Percentiles rank a stretch among this genome's conserved stretches.
Evolutionary conservation across 1,139 yeast species (phyloP).

Genomic region (Lizanozyma gosingica): DNA sequence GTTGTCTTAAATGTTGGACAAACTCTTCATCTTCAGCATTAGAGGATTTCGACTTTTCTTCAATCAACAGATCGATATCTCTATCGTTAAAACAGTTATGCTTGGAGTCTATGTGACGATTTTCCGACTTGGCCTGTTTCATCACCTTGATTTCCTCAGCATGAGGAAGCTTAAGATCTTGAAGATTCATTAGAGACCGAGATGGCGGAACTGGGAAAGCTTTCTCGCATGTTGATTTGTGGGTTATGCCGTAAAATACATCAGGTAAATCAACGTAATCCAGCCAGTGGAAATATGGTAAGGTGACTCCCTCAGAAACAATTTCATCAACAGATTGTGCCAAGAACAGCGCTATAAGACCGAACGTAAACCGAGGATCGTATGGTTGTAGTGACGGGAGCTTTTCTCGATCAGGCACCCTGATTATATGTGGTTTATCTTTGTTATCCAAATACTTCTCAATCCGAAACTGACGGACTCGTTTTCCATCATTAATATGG

Average conservation of each 20-base stretch:
- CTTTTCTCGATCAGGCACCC: neutral
- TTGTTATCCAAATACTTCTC: neutral
- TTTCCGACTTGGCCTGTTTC: too few relatives aligned
- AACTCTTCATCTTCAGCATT: neutral
- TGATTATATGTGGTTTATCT: neutral
- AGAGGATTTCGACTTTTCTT: neutral
- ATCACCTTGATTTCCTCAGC: too few relatives aligned
- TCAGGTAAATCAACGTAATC: constrained; percentile 11
- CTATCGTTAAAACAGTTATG: too few relatives aligned
- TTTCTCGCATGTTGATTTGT: too few relatives aligned
- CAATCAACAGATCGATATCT: neutral
- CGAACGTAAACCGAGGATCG: constrained; percentile 34
- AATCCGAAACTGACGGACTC: neutral
- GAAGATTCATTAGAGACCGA: too few relatives aligned
- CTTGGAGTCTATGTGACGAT: too few relatives aligned
- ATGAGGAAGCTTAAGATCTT: too few relatives aligned
- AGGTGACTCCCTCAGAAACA: neutral
- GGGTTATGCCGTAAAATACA: too few relatives aligned
- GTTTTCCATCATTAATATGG: neutral
- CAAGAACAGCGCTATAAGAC: constrained; percentile 3
- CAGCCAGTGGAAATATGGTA: constrained; percentile 13
- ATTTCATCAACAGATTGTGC: neutral
- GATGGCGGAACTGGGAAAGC: too few relatives aligned
- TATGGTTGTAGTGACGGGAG: constrained; percentile 21
- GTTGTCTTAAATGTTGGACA: neutral